Evolutionary conservation across 2,329 filamentous ascomycete genomes (phyloP).

Genomic region (Fusarium clavum): DNA sequence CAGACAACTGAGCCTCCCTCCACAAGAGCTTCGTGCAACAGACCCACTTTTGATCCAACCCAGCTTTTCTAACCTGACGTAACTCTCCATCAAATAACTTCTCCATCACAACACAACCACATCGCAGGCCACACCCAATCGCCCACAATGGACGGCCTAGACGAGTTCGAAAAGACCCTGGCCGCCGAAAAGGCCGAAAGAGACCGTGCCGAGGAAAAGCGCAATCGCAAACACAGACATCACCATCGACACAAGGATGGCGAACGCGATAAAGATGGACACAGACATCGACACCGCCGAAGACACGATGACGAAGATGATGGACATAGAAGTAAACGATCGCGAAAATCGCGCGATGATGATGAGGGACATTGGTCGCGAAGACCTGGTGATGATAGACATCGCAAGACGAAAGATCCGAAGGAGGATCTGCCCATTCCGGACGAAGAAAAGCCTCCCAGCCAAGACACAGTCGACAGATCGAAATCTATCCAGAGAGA

Average conservation of each 20-base stretch:
- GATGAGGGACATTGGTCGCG: conserved; percentile 60
- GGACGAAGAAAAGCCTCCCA: conserved; percentile 59
- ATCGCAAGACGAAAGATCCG: conserved; percentile 58
- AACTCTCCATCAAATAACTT: conserved; percentile 6
- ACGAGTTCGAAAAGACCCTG: conserved; percentile 82
- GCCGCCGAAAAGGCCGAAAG: conserved; percentile 71
- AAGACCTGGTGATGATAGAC: conserved; percentile 38
- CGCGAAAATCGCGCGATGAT: conserved; percentile 51
- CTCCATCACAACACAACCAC: neutral
- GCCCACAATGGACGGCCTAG: conserved; percentile 64
- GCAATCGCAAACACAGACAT: conserved; percentile 57
- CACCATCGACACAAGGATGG: conserved; percentile 58
- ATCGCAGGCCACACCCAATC: accelerated
- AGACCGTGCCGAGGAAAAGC: conserved; percentile 59
- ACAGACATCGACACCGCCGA: conserved; percentile 32
- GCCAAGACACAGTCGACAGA: conserved; percentile 42
- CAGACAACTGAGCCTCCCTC: neutral
- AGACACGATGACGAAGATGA: conserved; percentile 48
- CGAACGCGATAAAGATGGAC: conserved; percentile 38
- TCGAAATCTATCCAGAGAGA: conserved; percentile 72
- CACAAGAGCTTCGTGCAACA: neutral
- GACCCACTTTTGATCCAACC: conserved; percentile 14
- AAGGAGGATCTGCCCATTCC: conserved; percentile 64
- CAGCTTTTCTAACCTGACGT: conserved; percentile 37
- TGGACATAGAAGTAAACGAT: conserved; percentile 47